Evolutionary conservation across 176 grass and related monocot genomes (phyloP).

Genomic region (Musa beccarii): DNA sequence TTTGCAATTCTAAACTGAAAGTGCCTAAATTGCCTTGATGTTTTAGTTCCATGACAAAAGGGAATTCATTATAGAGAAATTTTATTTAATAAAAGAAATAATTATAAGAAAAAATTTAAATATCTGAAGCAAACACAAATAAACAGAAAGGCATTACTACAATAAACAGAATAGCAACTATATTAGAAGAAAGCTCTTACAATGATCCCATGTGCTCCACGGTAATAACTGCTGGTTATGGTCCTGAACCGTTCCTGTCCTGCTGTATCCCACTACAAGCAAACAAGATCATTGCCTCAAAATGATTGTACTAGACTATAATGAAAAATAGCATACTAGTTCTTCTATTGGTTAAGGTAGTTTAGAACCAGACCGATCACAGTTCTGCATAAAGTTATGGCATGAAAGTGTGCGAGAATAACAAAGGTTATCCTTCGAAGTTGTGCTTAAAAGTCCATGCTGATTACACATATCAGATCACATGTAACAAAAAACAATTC

Average conservation of each 20-base stretch:
- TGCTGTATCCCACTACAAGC: slow-evolving; percentile 86
- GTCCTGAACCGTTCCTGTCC: slow-evolving; percentile 93
- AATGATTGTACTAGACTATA: neutral
- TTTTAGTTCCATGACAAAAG: neutral
- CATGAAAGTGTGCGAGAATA: too few species aligned
- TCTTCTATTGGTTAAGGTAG: neutral
- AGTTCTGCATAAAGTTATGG: too few species aligned
- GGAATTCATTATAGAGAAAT: neutral
- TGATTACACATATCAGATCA: too few species aligned
- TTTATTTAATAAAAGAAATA: neutral
- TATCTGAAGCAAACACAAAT: neutral
- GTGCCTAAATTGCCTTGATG: neutral
- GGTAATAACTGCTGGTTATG: slow-evolving; percentile 90
- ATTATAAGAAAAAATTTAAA: neutral
- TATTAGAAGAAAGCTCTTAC: slow-evolving; percentile 19
- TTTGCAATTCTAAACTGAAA: neutral
- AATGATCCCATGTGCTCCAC: slow-evolving; percentile 84
- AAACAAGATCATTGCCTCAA: slow-evolving; percentile 27
- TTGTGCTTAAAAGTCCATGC: too few species aligned
- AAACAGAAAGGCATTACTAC: neutral
- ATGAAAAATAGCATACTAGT: neutral
- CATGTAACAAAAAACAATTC: too few species aligned
- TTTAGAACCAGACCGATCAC: neutral
- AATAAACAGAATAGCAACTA: neutral
- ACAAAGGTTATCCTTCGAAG: too few species aligned